Base-by-base conservation (phyloP, 2,329 filamentous ascomycete species). In the Diaporthe aspalathi region DNA sequence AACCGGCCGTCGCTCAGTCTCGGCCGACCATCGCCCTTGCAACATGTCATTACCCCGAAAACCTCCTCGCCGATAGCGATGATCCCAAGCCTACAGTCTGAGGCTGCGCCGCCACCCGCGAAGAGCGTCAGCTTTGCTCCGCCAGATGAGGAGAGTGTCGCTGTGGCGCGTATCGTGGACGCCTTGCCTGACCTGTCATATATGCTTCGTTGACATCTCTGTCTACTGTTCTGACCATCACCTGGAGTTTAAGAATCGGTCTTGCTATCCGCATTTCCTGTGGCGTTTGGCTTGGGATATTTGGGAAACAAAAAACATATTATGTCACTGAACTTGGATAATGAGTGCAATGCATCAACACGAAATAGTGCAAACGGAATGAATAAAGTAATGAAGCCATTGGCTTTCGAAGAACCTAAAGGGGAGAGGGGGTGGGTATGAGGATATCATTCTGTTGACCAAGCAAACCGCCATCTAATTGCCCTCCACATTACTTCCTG, bases 181-280 rank as follows among this genome's bases (percentile, higher is more conserved):
- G 73, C 73, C 12, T 73, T 82, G 2, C 80, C 80, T 1, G 76
- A 82, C 66, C 72, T 82, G 22, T 79, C 80, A 2, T 82, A 81
- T 67, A 82, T 82, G 80, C 68, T 79, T 12, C 73, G 75, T 56
- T 80, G 74, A 72, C 75, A 29, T 43, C 32, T 50, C 20, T 24
- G 27, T 29, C n/a, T n/a, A 22, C 3, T 40, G 38, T 40, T 54
- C 11, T 24, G 43, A 32, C 35, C 29, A 47, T n/a, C 38, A 52
- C 20, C 20, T 22, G 68, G 57, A 35, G 49, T 45, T n/a, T 70
- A 43, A 52, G 38, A 29, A 27, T 35, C 29, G 40, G 38, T 29
- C 22, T 43, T 52, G 45, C 47, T 65, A n/a, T 68, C 35, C 63
- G 71, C 71, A 72, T 73, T 70, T 29, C 68, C 68, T 49, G 20